A percentile compares a stretch with the other conserved stretches of the same genome.
Evolutionary conservation across 2,329 filamentous ascomycete genomes (phyloP).

Genomic region (Microsporum audouinii): DNA sequence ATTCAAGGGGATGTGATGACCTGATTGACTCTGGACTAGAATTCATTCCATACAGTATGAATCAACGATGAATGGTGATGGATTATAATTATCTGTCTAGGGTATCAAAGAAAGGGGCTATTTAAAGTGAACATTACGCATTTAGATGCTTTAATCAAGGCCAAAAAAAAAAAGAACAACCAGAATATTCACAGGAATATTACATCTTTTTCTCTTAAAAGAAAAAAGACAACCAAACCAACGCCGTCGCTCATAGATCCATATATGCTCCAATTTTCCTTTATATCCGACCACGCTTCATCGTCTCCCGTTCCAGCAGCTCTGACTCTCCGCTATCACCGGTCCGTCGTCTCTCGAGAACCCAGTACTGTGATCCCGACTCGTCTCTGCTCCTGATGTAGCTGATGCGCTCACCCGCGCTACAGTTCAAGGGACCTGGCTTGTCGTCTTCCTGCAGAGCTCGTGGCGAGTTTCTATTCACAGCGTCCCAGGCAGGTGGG

Average conservation of each 20-base stretch:
- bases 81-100: not conserved
- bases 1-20: too few species aligned
- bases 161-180: not conserved
- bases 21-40: too few species aligned
- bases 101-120: not conserved
- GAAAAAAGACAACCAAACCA: not conserved
- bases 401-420: conserved; percentile 23
- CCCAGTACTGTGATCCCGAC: conserved; percentile 25
- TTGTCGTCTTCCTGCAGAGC: not conserved
- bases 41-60: not conserved
- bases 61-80: not conserved
- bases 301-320: conserved; percentile 23
- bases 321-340: conserved; percentile 25
- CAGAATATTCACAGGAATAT: not conserved
- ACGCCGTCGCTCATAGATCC: not conserved
- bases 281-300: conserved; percentile 21
- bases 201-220: not conserved
- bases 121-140: not conserved
- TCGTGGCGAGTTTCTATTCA: not conserved
- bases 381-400: conserved; percentile 23
- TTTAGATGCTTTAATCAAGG: not conserved
- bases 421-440: not conserved
- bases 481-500: not conserved
- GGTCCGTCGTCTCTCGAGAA: conserved; percentile 26
- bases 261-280: not conserved